Base-by-base conservation (phyloP, 306 rosid species). In the Glycine tomentella region DNA sequence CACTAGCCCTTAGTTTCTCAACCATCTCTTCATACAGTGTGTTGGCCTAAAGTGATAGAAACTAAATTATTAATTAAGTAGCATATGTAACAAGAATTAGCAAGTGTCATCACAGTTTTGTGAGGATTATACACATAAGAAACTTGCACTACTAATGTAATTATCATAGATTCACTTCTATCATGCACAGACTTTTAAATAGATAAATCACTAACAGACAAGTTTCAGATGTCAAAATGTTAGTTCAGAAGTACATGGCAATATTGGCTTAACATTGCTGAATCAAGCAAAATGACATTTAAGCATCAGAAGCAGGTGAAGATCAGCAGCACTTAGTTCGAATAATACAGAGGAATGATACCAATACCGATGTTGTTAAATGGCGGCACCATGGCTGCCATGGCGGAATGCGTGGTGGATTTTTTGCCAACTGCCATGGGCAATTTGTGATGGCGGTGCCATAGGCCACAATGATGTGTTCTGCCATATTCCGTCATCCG, bases 11-110 rank as follows among this genome's bases (percentile, higher is more conserved):
- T 61, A 96, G 86, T 78, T 87, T 87, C 74, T 85, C 87, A 58
- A 90, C 84, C 91, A 92, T 90, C 33, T 96, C 99, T 80, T 96
- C 98, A 75, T 96, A 96, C 17, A 93, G 87, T 68, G 96, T 91
- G 87, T 96, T 93, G 79, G 94, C 94, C 99, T 96, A 83, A 80
- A 75, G 65, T 50, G 77, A 66, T 56, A 78, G 62, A 70, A 73
- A 79, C 61, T 15, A 76, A 14, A 79, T 34, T 25, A 69, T 69
- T 65, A 78, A 67, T 59, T 50, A 15, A 52, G 59, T 40, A 71
- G 25, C 72, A 86, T 31, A 81, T 17, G 53, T 62, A 52, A 70
- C 31, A 38, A 72, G 51, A 83, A 50, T 57, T 82, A 62, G 66
- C 1, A 14, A 14, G 25, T 50, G 40, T 59, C 56, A 80, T 50